Evolutionary conservation across 441 rosid genomes (phyloP).

Genomic region (Gossypium laxum): DNA sequence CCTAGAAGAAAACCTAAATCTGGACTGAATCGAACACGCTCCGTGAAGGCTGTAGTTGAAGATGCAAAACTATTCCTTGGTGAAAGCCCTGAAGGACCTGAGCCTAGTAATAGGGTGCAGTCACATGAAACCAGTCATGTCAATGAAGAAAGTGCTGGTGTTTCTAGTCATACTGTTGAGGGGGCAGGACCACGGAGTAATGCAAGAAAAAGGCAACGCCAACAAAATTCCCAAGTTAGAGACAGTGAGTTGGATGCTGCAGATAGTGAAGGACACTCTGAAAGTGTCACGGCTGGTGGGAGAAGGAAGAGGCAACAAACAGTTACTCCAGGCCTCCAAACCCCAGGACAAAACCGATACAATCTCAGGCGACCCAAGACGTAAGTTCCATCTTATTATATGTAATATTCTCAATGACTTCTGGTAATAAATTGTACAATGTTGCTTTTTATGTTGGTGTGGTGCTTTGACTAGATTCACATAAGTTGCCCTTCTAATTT

Average conservation of each 20-base stretch:
- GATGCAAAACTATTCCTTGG: conserved; percentile 49
- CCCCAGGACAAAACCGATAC: conserved; percentile 60
- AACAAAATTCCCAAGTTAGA: conserved; percentile 29
- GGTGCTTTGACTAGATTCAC: conserved; percentile 1
- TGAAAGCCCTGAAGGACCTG: conserved; percentile 29
- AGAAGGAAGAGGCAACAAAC: conserved; percentile 54
- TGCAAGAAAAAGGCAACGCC: conserved; percentile 46
- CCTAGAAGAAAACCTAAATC: conserved; percentile 42
- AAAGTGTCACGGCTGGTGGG: conserved; percentile 50
- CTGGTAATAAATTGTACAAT: not conserved
- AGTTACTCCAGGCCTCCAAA: conserved; percentile 27
- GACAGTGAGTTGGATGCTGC: conserved; percentile 46
- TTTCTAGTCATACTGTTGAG: conserved; percentile 29
- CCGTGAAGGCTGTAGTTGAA: conserved; percentile 45
- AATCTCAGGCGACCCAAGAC: conserved; percentile 60
- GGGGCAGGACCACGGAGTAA: conserved; percentile 21
- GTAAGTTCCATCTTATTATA: conserved; percentile 34
- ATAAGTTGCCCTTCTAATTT: not conserved
- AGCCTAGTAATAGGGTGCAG: conserved; percentile 20
- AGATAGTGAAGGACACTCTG: conserved; percentile 58
- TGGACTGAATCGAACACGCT: conserved; percentile 37
- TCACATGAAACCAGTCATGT: conserved; percentile 13
- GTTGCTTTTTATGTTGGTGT: not conserved
- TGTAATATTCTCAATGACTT: not conserved
- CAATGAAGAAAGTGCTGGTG: conserved; percentile 29